Evolutionary conservation across 371 early-diverging fungal species (phyloP).

Genomic region (Mucor mucedo): DNA sequence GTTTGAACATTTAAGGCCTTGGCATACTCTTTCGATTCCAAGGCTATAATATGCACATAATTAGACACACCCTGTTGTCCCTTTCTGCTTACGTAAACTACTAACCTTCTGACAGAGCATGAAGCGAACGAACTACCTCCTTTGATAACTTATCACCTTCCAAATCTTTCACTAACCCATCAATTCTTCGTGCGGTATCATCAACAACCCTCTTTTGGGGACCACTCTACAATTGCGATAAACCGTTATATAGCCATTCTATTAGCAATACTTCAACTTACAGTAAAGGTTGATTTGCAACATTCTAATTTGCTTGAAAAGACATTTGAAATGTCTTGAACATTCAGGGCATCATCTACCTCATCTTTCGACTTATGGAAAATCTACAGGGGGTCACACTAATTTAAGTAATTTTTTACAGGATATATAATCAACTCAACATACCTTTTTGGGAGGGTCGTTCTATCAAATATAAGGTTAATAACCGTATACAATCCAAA

Average conservation of each 20-base stretch:
- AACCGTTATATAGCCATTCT: not conserved
- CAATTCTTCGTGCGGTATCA: constrained; percentile 64
- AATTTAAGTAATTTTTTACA: constrained; percentile 11
- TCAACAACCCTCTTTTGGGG: constrained; percentile 63
- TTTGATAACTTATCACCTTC: constrained; percentile 52
- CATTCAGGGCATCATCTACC: constrained; percentile 13
- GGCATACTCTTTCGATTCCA: constrained; percentile 35
- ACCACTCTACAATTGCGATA: constrained; percentile 34
- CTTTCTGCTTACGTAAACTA: not conserved
- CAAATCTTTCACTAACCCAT: constrained; percentile 57
- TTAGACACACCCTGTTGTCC: not conserved
- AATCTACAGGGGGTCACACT: constrained; percentile 8
- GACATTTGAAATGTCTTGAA: constrained; percentile 8
- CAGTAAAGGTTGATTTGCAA: constrained; percentile 19
- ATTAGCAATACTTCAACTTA: not conserved
- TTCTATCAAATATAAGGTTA: constrained; percentile 31
- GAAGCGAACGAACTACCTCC: constrained; percentile 47
- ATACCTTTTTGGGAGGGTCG: constrained; percentile 54
- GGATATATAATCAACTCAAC: not conserved
- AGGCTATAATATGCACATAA: constrained; percentile 7
- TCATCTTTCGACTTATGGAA: constrained; percentile 14
- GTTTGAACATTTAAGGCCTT: constrained; percentile 60
- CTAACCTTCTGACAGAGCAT: constrained; percentile 50
- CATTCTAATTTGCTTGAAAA: constrained; percentile 15
- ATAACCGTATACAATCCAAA: not conserved